Conservation (phyloP, 2,329 filamentous ascomycete genomes). For the Hymenoscyphus albidus region DNA sequence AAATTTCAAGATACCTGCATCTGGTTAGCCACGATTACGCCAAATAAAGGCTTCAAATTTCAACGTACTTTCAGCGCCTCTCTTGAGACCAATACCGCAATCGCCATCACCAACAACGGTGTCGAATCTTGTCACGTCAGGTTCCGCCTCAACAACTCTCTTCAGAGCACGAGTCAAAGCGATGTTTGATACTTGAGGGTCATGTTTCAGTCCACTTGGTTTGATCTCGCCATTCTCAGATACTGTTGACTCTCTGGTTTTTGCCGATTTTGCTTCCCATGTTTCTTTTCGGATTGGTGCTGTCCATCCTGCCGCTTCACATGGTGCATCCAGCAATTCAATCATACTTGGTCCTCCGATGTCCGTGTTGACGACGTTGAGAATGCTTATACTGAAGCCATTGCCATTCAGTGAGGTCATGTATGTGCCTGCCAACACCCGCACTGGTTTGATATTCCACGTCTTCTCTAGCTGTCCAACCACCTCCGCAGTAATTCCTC, state of each 20-base stretch:
- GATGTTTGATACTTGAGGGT: conserved; percentile 43
- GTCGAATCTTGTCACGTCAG: conserved; percentile 63
- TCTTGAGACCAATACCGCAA: conserved; percentile 65
- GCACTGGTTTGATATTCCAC: conserved; percentile 57
- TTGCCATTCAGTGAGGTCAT: conserved; percentile 70
- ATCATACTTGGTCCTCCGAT: conserved; percentile 49
- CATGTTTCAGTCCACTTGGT: conserved; percentile 32
- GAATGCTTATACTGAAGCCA: conserved; percentile 65
- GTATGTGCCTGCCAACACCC: conserved; percentile 63
- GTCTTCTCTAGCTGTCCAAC: conserved; percentile 54
- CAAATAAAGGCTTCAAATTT: conserved; percentile 2
- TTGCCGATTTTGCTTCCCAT: conserved; percentile 49
- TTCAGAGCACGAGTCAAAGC: conserved; percentile 53
- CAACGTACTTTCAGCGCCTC: conserved; percentile 55
- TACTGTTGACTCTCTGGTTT: conserved; percentile 27
- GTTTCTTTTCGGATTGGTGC: conserved; percentile 55
- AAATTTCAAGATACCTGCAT: conserved; percentile 41
- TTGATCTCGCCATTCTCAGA: conserved; percentile 33
- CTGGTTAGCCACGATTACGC: conserved; percentile 25
- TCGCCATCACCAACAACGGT: conserved; percentile 71
- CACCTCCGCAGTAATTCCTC: conserved; percentile 65
- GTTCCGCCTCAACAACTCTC: conserved; percentile 58
- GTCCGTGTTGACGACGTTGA: conserved; percentile 56
- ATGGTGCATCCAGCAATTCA: conserved; percentile 63
- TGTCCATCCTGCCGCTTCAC: conserved; percentile 64